Evolutionary conservation across 2,329 filamentous ascomycete species (phyloP).

Genomic region (Stagonosporopsis tanaceti): DNA sequence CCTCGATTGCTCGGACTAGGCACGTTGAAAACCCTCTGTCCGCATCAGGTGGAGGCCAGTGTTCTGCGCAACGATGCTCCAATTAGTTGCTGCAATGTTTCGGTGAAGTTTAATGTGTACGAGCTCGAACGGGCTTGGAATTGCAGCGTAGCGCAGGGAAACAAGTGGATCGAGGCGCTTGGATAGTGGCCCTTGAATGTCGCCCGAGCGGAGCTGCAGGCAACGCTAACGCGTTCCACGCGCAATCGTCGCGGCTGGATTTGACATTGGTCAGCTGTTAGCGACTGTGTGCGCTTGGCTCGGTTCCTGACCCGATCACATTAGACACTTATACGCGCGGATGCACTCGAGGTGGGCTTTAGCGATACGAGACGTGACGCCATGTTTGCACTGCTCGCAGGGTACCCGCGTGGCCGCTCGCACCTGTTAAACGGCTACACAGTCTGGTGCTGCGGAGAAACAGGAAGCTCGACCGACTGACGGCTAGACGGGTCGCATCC

Average conservation of each 20-base stretch:
- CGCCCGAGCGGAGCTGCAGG: not conserved
- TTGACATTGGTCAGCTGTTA: slow-evolving; percentile 6
- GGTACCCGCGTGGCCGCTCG: slow-evolving; percentile 1
- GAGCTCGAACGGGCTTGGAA: not conserved
- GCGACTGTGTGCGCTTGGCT: slow-evolving; percentile 19
- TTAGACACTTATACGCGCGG: slow-evolving; percentile 6
- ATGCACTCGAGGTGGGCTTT: slow-evolving; percentile 8
- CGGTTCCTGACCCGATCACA: slow-evolving; percentile 17
- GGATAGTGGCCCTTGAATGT: slow-evolving; percentile 7
- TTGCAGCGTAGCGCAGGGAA: slow-evolving; percentile 5
- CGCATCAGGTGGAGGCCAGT: not conserved
- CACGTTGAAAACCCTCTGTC: not conserved
- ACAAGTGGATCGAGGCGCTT: slow-evolving; percentile 8
- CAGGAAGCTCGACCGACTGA: not conserved
- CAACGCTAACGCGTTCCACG: slow-evolving; percentile 12
- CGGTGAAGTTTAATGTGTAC: not conserved
- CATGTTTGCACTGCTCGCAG: not conserved
- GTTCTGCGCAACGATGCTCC: not conserved
- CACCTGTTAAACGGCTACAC: not conserved
- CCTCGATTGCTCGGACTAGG: not conserved
- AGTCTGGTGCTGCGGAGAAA: not conserved
- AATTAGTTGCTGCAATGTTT: not conserved
- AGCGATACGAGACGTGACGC: slow-evolving; percentile 8
- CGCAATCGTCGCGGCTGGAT: slow-evolving; percentile 11
- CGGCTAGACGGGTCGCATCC: not conserved